Conservation (phyloP, 2,329 filamentous ascomycete species). For the Scedosporium boydii region DNA sequence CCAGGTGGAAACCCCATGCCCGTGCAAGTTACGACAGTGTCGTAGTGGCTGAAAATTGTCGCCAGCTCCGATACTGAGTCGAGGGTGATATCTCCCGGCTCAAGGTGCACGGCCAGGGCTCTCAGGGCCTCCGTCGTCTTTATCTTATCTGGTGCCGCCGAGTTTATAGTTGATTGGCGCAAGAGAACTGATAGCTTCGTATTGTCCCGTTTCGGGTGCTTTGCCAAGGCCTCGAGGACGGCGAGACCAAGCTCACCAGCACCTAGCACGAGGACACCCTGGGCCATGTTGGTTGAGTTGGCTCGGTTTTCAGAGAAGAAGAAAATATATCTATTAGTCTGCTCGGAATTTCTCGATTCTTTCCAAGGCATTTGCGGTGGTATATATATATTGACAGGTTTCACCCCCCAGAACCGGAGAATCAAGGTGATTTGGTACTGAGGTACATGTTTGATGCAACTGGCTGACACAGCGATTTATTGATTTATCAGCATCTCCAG, state of each 20-base stretch:
- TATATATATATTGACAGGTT: too few species aligned
- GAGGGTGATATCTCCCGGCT: slow-evolving; percentile 34
- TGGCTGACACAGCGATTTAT: too few species aligned
- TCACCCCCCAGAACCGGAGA: too few species aligned
- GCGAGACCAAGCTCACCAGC: slow-evolving; percentile 56
- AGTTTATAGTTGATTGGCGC: slow-evolving; percentile 35
- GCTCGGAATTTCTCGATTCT: too few species aligned
- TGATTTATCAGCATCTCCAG: too few species aligned
- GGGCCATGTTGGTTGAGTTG: slow-evolving; percentile 11
- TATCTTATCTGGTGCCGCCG: slow-evolving; percentile 25
- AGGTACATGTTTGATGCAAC: too few species aligned
- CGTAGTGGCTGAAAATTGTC: slow-evolving; percentile 31
- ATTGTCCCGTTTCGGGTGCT: slow-evolving; percentile 29
- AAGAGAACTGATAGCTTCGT: slow-evolving; percentile 42
- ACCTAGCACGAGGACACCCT: slow-evolving; percentile 48
- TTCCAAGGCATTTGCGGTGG: too few species aligned
- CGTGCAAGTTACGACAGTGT: slow-evolving; percentile 49
- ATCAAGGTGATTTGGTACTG: too few species aligned
- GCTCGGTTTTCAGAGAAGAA: too few species aligned
- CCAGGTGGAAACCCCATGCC: slow-evolving; percentile 49
- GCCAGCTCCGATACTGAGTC: slow-evolving; percentile 27
- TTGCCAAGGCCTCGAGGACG: slow-evolving; percentile 40
- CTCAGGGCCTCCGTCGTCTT: slow-evolving; percentile 22
- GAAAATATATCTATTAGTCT: too few species aligned
- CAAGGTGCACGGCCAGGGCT: slow-evolving; percentile 27